These are phyloP conservation scores for Heliocybe sulcata DNA, from an alignment of 1,284 basidiomycete genomes.

Conservation along the genomic window DNA sequence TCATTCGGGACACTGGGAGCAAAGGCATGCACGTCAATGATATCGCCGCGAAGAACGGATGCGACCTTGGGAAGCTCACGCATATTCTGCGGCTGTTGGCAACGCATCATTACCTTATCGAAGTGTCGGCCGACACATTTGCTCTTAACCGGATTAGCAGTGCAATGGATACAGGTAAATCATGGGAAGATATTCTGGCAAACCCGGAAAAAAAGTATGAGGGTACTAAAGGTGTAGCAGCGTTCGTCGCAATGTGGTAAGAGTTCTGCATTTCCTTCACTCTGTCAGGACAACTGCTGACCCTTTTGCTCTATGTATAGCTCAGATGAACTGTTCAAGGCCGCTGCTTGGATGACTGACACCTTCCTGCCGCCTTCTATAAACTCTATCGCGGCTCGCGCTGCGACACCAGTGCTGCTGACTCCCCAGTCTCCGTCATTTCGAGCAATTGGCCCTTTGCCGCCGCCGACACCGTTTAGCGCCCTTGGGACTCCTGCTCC, in stretches of 20 bases:
- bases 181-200: conserved; percentile 23
- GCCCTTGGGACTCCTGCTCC: background rate
- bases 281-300: background rate
- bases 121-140: conserved; percentile 60
- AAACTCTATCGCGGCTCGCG: background rate
- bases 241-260: conserved; percentile 60
- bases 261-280: conserved; percentile 12
- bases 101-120: conserved; percentile 62
- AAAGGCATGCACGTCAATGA: conserved; percentile 48
- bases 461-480: background rate
- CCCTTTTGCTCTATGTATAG: conserved; percentile 23
- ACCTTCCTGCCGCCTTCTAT: conserved; percentile 28
- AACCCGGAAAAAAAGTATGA: conserved; percentile 56
- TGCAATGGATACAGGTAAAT: conserved; percentile 58
- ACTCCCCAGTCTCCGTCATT: background rate
- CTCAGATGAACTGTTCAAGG: conserved; percentile 67
- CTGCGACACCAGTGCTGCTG: background rate
- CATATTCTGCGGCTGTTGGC: conserved; percentile 63
- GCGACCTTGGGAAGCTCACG: conserved; percentile 42
- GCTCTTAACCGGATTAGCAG: conserved; percentile 59
- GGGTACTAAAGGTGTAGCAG: conserved; percentile 53
- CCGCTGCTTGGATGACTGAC: conserved; percentile 62
- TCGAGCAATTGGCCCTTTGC: background rate
- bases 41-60: conserved; percentile 37
- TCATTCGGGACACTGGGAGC: conserved; percentile 52